Percentiles rank a stretch among this genome's conserved stretches.
Conservation (phyloP, 2,329 filamentous ascomycete genomes). For the Aureobasidium sp. region DNA sequence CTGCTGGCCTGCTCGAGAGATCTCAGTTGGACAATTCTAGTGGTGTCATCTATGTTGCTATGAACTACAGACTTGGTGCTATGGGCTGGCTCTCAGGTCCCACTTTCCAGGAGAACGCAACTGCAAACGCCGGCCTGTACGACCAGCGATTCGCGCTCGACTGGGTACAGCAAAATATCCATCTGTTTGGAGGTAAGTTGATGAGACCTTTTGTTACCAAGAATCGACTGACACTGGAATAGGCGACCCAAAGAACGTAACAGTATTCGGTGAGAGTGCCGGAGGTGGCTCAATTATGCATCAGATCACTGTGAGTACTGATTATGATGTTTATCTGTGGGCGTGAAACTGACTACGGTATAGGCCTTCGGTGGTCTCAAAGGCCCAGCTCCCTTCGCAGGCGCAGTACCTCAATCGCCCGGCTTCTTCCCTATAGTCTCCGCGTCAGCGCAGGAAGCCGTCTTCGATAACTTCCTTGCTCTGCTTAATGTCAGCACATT, state of each 20-base stretch:
- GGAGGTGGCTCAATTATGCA: conserved; percentile 48
- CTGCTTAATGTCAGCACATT: conserved; percentile 36
- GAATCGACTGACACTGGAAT: neutral
- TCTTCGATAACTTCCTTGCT: conserved; percentile 31
- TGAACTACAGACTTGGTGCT: conserved; percentile 43
- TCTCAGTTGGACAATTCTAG: conserved; percentile 30
- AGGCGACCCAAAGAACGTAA: conserved; percentile 31
- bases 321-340: neutral
- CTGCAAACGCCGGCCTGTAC: conserved; percentile 39
- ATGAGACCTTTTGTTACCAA: conserved; percentile 10
- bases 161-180: conserved; percentile 49
- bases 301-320: conserved; percentile 39
- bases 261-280: conserved; percentile 43
- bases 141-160: conserved; percentile 50
- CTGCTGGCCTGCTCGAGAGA: conserved; percentile 33
- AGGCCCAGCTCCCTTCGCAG: conserved; percentile 36
- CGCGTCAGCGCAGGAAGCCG: conserved; percentile 30
- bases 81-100: conserved; percentile 42
- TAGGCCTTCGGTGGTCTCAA: conserved; percentile 37
- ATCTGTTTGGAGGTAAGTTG: conserved; percentile 46
- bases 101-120: conserved; percentile 34
- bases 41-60: conserved; percentile 39
- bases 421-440: conserved; percentile 33
- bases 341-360: neutral
- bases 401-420: conserved; percentile 39